Conservation (phyloP, 345 rosid species). For the Raphanus raphanistrum region DNA sequence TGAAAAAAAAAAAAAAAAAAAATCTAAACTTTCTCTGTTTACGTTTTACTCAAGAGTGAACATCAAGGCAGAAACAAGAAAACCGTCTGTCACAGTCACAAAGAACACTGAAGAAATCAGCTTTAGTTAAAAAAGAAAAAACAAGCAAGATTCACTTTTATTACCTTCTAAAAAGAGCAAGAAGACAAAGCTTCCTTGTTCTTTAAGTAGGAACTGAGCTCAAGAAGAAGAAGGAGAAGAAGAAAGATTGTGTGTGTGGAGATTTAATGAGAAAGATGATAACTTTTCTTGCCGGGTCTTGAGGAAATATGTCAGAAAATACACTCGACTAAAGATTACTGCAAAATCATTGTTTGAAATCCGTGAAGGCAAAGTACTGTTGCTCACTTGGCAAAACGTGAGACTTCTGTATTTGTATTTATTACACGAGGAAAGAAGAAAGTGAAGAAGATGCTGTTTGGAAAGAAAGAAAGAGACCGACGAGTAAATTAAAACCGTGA, state of each 20-base stretch:
- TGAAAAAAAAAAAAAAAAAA: not conserved
- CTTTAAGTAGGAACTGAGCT: conserved; percentile 7
- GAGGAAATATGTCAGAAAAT: conserved; percentile 18
- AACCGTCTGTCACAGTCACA: conserved; percentile 21
- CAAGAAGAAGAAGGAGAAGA: conserved; percentile 1
- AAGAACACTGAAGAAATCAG: conserved; percentile 15
- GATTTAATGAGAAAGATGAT: not conserved
- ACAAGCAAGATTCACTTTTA: not conserved
- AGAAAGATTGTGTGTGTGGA: conserved; percentile 1
- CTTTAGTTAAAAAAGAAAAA: not conserved
- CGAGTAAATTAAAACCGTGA: conserved; percentile 38
- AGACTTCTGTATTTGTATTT: conserved; percentile 11
- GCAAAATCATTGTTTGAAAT: conserved; percentile 21
- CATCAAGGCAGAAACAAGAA: conserved; percentile 21
- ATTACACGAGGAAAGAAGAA: not conserved
- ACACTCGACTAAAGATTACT: conserved; percentile 23
- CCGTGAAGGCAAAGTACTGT: conserved; percentile 18
- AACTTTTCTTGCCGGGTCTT: conserved; percentile 12
- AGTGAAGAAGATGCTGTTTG: conserved; percentile 22
- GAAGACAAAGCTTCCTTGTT: conserved; percentile 23
- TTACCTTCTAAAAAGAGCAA: conserved; percentile 22
- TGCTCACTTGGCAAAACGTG: conserved; percentile 27
- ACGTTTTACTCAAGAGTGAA: not conserved
- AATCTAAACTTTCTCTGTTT: not conserved
- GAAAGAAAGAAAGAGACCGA: conserved; percentile 20